Conservation (phyloP, 2,329 filamentous ascomycete genomes). For the Paraphaeosphaeria minitans region DNA sequence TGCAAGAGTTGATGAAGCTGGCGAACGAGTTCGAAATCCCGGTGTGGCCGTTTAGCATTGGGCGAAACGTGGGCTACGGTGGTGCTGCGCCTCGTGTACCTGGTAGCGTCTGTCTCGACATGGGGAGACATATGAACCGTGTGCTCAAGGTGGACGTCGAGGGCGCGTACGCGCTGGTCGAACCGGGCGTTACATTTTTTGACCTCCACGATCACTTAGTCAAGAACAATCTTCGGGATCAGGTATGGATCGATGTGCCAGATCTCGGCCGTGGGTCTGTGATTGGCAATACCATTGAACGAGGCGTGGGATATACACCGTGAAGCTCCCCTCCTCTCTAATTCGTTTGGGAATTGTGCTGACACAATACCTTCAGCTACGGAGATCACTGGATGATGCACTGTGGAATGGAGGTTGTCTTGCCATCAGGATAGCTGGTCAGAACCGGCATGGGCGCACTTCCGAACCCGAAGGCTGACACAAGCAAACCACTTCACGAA, state of each 20-base stretch:
- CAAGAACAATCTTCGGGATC: constrained; percentile 38
- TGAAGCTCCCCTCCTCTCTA: no score
- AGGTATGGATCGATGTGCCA: constrained; percentile 51
- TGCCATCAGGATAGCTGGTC: constrained; percentile 48
- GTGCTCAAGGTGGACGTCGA: constrained; percentile 48
- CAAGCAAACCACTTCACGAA: not conserved
- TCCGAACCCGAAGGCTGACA: constrained; percentile 23
- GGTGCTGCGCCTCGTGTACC: constrained; percentile 54
- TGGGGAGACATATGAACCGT: constrained; percentile 50
- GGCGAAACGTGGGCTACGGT: constrained; percentile 56
- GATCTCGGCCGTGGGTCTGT: constrained; percentile 40
- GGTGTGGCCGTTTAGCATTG: constrained; percentile 42
- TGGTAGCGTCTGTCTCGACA: constrained; percentile 52
- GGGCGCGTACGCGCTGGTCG: constrained; percentile 46
- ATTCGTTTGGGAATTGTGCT: not conserved
- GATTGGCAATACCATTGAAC: constrained; percentile 39
- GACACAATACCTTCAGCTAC: constrained; percentile 6
- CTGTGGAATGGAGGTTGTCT: constrained; percentile 51
- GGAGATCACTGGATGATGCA: constrained; percentile 40
- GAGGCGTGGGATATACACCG: constrained; percentile 42
- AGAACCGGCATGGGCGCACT: constrained; percentile 50
- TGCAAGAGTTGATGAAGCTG: constrained; percentile 25
- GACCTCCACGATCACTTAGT: constrained; percentile 52
- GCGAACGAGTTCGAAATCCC: constrained; percentile 40
- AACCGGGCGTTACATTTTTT: constrained; percentile 55